Evolutionary conservation across 164 flowering plant species (phyloP), one percentile per base, ranked within the genome.

Genomic region (Aristolochia californica): DNA sequence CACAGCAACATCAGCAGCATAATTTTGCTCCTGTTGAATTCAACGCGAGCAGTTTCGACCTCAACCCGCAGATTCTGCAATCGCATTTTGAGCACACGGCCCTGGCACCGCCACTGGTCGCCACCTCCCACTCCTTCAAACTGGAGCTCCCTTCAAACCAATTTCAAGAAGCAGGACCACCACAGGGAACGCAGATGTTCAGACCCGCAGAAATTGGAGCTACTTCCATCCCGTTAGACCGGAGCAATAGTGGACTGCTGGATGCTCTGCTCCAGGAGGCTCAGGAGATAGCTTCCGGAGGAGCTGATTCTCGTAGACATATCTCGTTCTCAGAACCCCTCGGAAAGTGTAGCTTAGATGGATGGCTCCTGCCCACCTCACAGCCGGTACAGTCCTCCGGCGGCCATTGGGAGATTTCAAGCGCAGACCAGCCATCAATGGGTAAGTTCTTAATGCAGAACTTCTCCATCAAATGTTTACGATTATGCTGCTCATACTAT

Each of bases 101-200:
- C 25, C 52, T 24, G 57, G 40, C 64, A 27, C 66, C 9, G 38
- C 52, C 21, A 52, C 40, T 55, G 30, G 65, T 25, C 21, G 47
- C 57, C 58, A 45, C 60, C 43, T 58, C 62, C 56, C n/a, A 27
- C 40, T 13, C 69, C 51, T 25, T 60, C 48, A 69, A 62, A 60
- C 1, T 63, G 73, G 71, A 75, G 74, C 77, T 73, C 74, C 74
- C 75, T 75, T 75, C 78, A 72, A 63, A 25, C 78, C 78, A 74
- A 74, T 5, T 43, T 12, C 43, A 66, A 30, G 61, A 57, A 55
- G 26, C 60, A 17, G 61, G 54, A 53, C 0, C 44, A 26, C 52
- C 44, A 15, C 63, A 49, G 11, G 53, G 54, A 3, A 7, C 23
- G 21, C 30, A 20, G 26, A 13, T 21, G 65, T 70, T 64, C 65